Base-by-base conservation (phyloP, 2,329 filamentous ascomycete genomes). In the Aureobasidium namibiae region DNA sequence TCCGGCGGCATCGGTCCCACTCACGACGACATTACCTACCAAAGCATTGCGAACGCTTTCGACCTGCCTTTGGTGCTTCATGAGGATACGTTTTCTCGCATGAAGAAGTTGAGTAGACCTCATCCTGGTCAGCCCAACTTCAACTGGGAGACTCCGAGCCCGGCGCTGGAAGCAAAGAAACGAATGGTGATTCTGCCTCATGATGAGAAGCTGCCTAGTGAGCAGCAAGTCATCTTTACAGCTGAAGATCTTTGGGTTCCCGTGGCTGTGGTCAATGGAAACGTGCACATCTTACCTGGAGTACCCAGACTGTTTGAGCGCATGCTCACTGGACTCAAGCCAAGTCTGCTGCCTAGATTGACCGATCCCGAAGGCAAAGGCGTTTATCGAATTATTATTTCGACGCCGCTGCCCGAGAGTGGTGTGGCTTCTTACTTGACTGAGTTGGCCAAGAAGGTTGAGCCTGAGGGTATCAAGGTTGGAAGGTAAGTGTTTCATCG, bases 1-100 rank as follows among this genome's bases (percentile, higher is more conserved):
- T 94, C 89, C 67, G 92, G 94, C 65, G 92, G 94, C 31, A 97
- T 99, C 69, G 92, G 92, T 11, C 94, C 94, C 64, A 97, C 92
- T 59, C 92, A 97, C 77, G 94, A 99, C 73, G 94, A 99, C 71
- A 97, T 97, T 66, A 97, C 94, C 26, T 99, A 99, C 76, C 81
- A 89, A 69, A 92, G 90, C 39, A 95, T 99, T 71, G 92, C 90
- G 64, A 91, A 90, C 71, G 94, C 92, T 8, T 97, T 96, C 72
- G 76, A 78, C 44, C 79, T 96, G 8, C 82, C 86, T 14, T 78
- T 97, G 18, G 82, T 86, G 65, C 80, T 95, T 29, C 90, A 97
- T 76, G 76, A 89, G 44, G 82, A 84, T 60, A 86, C 92, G 0
- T 88, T 87, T 66, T 81, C 84, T 64, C 85, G 87, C 69, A 97